Conservation (phyloP, 768 basidiomycete species). For the Termitomyces sp. region DNA sequence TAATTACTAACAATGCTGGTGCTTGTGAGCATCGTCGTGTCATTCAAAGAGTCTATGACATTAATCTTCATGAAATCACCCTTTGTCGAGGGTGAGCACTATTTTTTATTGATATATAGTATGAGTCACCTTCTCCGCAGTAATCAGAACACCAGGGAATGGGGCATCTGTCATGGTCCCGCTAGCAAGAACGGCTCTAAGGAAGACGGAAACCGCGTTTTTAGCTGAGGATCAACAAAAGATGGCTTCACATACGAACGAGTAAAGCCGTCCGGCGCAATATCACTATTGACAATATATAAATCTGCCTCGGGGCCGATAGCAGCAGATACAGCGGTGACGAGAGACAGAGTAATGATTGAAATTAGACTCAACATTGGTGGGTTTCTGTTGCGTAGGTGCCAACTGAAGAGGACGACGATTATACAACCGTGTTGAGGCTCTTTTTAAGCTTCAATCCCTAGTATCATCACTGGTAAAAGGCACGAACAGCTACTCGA, state of each 20-base stretch:
- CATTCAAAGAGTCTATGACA: background rate
- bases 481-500: background rate
- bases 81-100: background rate
- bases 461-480: no score
- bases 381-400: background rate
- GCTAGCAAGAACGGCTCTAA: background rate
- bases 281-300: background rate
- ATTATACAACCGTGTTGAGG: background rate
- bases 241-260: conserved; percentile 1
- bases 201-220: no score
- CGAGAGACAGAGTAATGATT: background rate
- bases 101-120: background rate
- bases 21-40: background rate
- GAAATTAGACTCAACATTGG: background rate
- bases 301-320: background rate
- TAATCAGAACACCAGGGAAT: background rate
- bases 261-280: background rate
- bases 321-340: conserved; percentile 3
- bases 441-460: background rate
- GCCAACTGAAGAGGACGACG: background rate
- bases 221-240: background rate
- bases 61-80: conserved; percentile 5
- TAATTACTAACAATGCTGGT: background rate
- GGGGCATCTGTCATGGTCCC: background rate
- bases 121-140: background rate